Base-by-base conservation (phyloP, 1,284 basidiomycete genomes). In the Fomitopsis pinicola region DNA sequence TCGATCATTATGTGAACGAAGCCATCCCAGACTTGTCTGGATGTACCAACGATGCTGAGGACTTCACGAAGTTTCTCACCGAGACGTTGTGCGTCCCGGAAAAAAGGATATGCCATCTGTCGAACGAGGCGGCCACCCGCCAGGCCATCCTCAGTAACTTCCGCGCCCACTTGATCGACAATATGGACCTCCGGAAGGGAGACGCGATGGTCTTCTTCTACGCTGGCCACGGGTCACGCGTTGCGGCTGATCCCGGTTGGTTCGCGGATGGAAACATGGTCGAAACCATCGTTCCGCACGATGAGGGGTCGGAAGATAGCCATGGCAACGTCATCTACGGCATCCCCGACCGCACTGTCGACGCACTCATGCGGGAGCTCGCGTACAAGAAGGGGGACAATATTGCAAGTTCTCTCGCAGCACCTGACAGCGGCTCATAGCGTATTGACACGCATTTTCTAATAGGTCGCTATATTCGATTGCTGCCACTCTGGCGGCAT, bases 401-500 rank as follows among this genome's bases (percentile, higher is more conserved):
- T 55, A 61, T 65, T 46, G 58, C 53, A 9, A 28, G 58, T 59
- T n/a, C 5, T 30, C 19, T 10, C 17, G n/a, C 22, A 9, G 35
- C 12, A 6, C 12, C 8, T 22, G 2, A 22, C 22, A 22, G 22
- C 22, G 22, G 22, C 33, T 30, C 42, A 2, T 17, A 17, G 15
- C 14, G 35, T n/a, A 42, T 4, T 35, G 40, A 14, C n/a, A 10
- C 19, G 30, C 30, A 8, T 33, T 8, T 33, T 33, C 19, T 14
- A 5, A 17, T 35, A 59, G 58, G 63, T 59, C 2, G 63, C 60
- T 22, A 59, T 63, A 8, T 50, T 65, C 35, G 63, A 65, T 45
- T 61, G 59, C n/a, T 65, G 63, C 54, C 63, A 65, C 38, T 63
- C 63, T 14, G 62, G 59, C 4, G 55, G 59, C 19, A 59, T 57